Evolutionary conservation across 192 early-diverging fungal species (phyloP).

Genomic region (Diversispora epigaea): DNA sequence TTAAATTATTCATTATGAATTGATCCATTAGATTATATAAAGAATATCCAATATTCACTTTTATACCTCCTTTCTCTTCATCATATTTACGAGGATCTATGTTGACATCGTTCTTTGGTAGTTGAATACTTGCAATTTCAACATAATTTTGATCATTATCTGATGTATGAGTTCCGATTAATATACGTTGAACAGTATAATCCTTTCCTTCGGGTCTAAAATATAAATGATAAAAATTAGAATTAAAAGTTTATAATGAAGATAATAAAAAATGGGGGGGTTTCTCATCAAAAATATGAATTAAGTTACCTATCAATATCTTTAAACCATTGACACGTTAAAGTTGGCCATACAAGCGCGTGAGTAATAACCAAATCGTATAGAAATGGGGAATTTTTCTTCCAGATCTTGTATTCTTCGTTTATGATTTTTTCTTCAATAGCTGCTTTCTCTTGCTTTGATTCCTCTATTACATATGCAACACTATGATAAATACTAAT

Average conservation of each 20-base stretch:
- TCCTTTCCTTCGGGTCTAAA: slow-evolving; percentile 84
- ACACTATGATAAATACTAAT: neutral
- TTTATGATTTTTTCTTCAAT: slow-evolving; percentile 85
- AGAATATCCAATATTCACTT: neutral
- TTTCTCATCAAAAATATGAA: neutral
- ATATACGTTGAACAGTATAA: slow-evolving; percentile 84
- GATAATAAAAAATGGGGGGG: no score
- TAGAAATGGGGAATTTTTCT: slow-evolving; percentile 98
- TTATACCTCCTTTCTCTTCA: slow-evolving; percentile 69
- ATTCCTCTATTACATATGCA: slow-evolving; percentile 14
- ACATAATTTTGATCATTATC: slow-evolving; percentile 95
- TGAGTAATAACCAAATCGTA: slow-evolving; percentile 98
- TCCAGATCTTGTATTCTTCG: slow-evolving; percentile 99
- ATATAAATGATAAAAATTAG: neutral
- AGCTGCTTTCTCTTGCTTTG: slow-evolving; percentile 27
- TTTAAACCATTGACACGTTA: slow-evolving; percentile 97
- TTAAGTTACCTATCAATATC: slow-evolving; percentile 77
- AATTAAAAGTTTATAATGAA: neutral
- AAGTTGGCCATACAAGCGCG: slow-evolving; percentile 97
- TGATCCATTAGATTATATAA: slow-evolving; percentile 2
- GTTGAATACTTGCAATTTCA: slow-evolving; percentile 90
- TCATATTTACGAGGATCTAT: slow-evolving; percentile 64
- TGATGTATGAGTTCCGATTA: slow-evolving; percentile 96
- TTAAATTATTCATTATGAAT: no score
- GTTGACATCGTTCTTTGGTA: slow-evolving; percentile 68